A percentile compares a stretch with the other conserved stretches of the same genome.
Conservation (phyloP, 1,139 yeast genomes). For the Geotrichum europaeum region DNA sequence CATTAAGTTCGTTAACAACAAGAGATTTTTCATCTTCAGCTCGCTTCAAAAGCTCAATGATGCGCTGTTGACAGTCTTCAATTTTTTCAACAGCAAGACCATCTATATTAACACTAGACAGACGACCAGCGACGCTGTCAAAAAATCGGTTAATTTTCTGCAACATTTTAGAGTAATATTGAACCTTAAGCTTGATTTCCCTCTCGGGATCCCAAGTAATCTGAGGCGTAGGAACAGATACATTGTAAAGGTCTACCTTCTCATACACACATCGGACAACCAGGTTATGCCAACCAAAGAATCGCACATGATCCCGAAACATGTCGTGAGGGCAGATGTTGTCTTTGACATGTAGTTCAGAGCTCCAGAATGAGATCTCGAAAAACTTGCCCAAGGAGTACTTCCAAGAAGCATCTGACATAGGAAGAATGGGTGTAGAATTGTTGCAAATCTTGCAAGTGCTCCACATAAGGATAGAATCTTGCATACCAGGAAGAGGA, state of each 20-base stretch:
- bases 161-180: conserved; percentile 50
- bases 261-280: conserved; percentile 77
- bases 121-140: conserved; percentile 62
- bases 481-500: conserved; percentile 53
- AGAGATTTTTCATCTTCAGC: conserved; percentile 48
- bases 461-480: conserved; percentile 86
- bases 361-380: conserved; percentile 80
- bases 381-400: conserved; percentile 89
- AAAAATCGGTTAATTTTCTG: conserved; percentile 57
- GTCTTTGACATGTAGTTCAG: conserved; percentile 38
- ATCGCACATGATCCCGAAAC: conserved; percentile 72
- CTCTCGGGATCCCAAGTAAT: conserved; percentile 68
- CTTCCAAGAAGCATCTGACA: conserved; percentile 86
- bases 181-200: conserved; percentile 63
- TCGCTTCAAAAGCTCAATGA: conserved; percentile 52
- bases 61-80: conserved; percentile 57
- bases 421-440: conserved; percentile 72
- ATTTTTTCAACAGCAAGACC: conserved; percentile 61
- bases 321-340: conserved; percentile 74
- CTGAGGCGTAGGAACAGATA: conserved; percentile 69
- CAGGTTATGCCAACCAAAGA: conserved; percentile 75
- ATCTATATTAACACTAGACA: conserved; percentile 77
- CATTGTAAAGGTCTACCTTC: conserved; percentile 65
- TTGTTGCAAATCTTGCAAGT: conserved; percentile 74
- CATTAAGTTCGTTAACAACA: conserved; percentile 45